Evolutionary conservation across 2,329 filamentous ascomycete genomes (phyloP), one percentile per base, ranked within the genome.

Genomic region (Xylariaceae sp.): DNA sequence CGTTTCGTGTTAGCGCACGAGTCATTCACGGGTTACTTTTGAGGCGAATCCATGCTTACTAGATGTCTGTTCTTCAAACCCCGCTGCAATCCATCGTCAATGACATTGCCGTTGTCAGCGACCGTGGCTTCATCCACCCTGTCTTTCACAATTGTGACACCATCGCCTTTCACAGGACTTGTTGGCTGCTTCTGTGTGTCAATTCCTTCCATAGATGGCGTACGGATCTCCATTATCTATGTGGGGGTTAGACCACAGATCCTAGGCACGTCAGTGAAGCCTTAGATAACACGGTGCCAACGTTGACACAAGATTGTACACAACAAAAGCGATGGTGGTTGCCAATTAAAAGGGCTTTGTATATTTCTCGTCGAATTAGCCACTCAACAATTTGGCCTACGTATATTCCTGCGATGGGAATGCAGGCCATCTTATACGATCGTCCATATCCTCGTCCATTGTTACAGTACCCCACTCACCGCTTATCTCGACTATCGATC

Each of bases 11-110:
- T 16, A 56, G 43, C 26, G 12, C 4, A 23, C 28, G 17, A 24
- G 19, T 4, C 11, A 5, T 37, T 33, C 7, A 14, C 11, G 17
- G 11, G 8, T 9, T 3, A 23, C 5, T 36, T 12, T 14, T n/a
- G 1, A 16, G 7, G n/a, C 1, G 7, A 29, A 11, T 24, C 17
- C 6, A 11, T 37, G 60, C 65, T 58, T 23, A 68, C 65, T 24
- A 70, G 58, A 54, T 69, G 68, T 16, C 67, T 61, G n/a, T 60
- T 66, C 50, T 70, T 70, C 11, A 70, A 54, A 14, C 65, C 67
- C 29, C 68, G 67, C 44, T 69, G 68, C 28, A 69, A 37, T 17
- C 68, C 68, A 56, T 67, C 62, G 29, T 70, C 67, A 8, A 68
- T 65, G 21, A 67, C 24, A 54, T 68, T 68, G 26, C 66, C 65